These are phyloP conservation scores for Ceratobasidium sp. DNA, from an alignment of 1,284 basidiomycete species.

Conservation along the genomic window DNA sequence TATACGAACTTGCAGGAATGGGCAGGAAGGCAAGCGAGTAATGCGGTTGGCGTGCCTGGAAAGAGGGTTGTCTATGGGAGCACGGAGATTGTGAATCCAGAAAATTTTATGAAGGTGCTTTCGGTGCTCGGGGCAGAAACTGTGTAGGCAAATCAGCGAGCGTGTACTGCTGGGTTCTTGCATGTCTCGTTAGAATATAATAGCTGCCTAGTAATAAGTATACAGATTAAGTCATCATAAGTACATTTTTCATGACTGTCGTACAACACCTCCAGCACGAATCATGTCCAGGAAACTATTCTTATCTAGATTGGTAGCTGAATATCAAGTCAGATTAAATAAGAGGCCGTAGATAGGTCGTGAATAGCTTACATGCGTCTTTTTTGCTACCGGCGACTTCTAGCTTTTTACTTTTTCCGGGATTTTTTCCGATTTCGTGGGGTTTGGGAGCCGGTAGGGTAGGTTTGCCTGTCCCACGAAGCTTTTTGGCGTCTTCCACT, in stretches of 20 bases:
- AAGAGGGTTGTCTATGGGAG: slow-evolving; percentile 93
- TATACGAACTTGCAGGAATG: slow-evolving; percentile 96
- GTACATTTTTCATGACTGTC: slow-evolving; percentile 52
- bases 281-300: slow-evolving; percentile 81
- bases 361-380: slow-evolving; percentile 54
- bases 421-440: slow-evolving; percentile 56
- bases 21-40: slow-evolving; percentile 56
- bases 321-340: slow-evolving; percentile 30
- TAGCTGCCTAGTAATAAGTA: not conserved
- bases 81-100: slow-evolving; percentile 92
- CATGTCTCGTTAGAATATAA: not conserved
- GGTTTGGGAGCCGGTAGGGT: slow-evolving; percentile 68
- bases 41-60: slow-evolving; percentile 57
- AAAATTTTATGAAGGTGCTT: slow-evolving; percentile 77
- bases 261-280: slow-evolving; percentile 72
- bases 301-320: slow-evolving; percentile 58
- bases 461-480: slow-evolving; percentile 73
- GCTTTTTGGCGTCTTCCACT: slow-evolving; percentile 63
- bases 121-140: slow-evolving; percentile 61
- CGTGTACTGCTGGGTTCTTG: not conserved
- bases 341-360: slow-evolving; percentile 51
- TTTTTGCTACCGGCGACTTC: slow-evolving; percentile 63
- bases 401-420: slow-evolving; percentile 53
- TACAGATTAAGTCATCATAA: not conserved
- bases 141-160: not conserved